Evolutionary conservation across 2,329 filamentous ascomycete species (phyloP), one percentile per base, ranked within the genome.

Genomic region (Pezicula neosporulosa): DNA sequence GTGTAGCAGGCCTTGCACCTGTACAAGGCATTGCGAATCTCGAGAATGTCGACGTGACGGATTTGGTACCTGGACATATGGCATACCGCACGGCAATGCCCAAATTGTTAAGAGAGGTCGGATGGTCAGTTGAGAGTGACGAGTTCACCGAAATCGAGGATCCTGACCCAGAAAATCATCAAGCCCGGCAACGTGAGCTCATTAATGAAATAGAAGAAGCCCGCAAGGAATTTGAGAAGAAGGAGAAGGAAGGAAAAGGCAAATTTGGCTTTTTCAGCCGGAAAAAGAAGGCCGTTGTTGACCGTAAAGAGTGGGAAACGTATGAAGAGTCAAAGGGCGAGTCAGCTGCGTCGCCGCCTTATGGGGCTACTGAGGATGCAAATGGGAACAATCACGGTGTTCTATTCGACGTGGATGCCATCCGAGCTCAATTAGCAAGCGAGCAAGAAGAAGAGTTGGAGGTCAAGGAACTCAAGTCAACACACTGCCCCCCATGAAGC

Each of bases 61-160:
- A 91, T 50, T 74, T 87, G 44, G 93, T 97, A 15, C 83, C 86
- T 27, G 93, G 94, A 1, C 94, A 99, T 67, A 97, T 97, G 93
- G 89, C 94, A 48, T 99, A 99, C 71, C 89, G 94, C 68, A 82
- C 83, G 24, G 89, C 91, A 36, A 97, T 99, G 87, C 94, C 94
- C 15, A 83, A 83, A 51, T 77, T 99, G 16, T 77, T 99, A 47
- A 84, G 90, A 56, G 87, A 93, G 66, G 90, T 92, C 35, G 94
- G 92, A 15, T 99, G 92, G 91, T 74, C 86, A 48, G 89, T 97
- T 3, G 86, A 96, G 63, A 92, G 87, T 57, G 91, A 97, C 61
- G 93, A 97, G 66, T 99, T 97, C 65, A 86, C 82, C 1, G 94
- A 99, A 70, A 97, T 99, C 54, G 94, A 97, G 67, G 94, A 99